Base-by-base conservation (phyloP, 352 stramenopile species). In the Pythium vanterpoolii region DNA sequence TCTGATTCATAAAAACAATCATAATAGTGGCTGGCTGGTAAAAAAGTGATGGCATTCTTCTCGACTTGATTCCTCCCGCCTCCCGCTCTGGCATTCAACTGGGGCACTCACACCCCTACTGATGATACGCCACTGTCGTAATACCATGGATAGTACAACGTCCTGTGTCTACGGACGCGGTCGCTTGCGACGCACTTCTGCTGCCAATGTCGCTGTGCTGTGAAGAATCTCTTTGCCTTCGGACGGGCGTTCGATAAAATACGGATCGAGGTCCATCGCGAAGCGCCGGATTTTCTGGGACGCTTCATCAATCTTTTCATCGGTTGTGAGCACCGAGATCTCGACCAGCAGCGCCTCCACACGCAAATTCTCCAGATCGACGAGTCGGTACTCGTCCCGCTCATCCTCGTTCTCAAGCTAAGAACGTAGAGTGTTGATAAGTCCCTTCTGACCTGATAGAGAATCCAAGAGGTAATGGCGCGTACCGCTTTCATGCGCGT, bases 271-370 rank as follows among this genome's bases (percentile, higher is more conserved):
- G 56, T 95, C 83, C 16, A 86, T 77, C 24, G 83, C 77, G 62
- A 95, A 92, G 24, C 85, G 77, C 27, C 83, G 79, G 54, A 95
- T 90, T 63, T 89, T 88, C 31, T 93, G 80, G 5, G 83, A 89
- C 0, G 77, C 82, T 28, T 93, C 85, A 44, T 95, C 85, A 38
- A 95, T 91, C 57, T 90, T 89, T 33, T 95, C 85, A 45, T 95
- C 85, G 11, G 81, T 92, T 34, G 85, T 92, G 33, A 95, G 75
- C 27, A 83, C 72, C 23, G 80, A 93, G 21, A 95, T 87, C 60
- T 95, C 85, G n/a, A 95, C 75, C 7, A 95, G 71, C 5, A 93
- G 67, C n/a, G 85, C 85, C 50, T 95, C 85, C 9, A 94, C 83
- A 18, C 81, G 82, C 23, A 94, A 62, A 54, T 91, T 94, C 51